Evolutionary conservation across 345 rosid species (phyloP).

Genomic region (Syzygium oleosum): DNA sequence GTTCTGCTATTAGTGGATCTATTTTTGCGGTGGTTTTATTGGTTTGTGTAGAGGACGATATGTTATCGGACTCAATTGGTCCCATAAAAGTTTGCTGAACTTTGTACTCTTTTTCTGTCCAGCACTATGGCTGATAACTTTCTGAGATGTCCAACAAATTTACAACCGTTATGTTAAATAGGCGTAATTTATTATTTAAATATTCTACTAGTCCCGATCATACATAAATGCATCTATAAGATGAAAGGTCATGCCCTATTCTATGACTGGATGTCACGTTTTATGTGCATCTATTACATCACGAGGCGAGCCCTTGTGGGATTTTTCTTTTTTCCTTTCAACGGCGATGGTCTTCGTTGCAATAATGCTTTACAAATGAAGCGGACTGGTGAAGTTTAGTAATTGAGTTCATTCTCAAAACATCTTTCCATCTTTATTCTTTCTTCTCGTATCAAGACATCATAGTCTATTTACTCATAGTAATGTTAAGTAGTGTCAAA

Average conservation of each 20-base stretch:
- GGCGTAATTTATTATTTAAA: no score
- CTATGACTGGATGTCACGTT: background rate
- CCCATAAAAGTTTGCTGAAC: background rate
- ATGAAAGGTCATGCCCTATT: background rate
- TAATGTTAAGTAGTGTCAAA: background rate
- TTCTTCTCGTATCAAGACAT: background rate
- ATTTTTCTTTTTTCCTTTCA: background rate
- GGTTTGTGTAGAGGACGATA: background rate
- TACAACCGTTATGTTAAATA: background rate
- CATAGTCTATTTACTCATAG: background rate
- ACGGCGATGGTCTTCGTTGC: background rate
- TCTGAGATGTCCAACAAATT: background rate
- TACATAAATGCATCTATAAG: background rate
- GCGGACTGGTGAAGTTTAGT: background rate
- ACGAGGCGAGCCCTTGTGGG: background rate
- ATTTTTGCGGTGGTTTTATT: background rate
- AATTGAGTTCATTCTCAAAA: background rate
- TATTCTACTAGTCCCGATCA: background rate
- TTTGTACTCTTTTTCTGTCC: background rate
- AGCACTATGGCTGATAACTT: background rate
- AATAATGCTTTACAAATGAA: background rate
- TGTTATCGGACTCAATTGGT: background rate
- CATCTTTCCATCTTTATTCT: background rate
- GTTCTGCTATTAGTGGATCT: background rate
- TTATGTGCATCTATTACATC: background rate